Evolutionary conservation across 2,329 filamentous ascomycete genomes (phyloP).

Genomic region (Venturia effusa): DNA sequence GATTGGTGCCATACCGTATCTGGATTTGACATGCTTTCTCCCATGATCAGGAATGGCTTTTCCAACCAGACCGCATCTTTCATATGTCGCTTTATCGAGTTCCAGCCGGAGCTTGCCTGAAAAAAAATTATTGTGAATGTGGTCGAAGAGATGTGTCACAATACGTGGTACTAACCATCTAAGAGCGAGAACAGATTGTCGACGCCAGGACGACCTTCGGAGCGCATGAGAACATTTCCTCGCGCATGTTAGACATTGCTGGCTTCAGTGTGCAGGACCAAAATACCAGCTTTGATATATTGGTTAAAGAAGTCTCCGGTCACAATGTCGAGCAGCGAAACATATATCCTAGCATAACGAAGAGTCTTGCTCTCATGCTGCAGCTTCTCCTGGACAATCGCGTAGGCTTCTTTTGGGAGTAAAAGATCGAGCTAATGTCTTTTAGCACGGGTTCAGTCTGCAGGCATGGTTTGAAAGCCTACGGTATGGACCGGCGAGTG

Average conservation of each 20-base stretch:
- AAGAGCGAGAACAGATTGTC: slow-evolving; percentile 63
- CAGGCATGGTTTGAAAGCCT: slow-evolving; percentile 13
- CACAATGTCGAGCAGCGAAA: slow-evolving; percentile 63
- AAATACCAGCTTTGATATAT: slow-evolving; percentile 67
- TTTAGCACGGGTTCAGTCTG: not conserved
- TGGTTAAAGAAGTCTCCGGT: slow-evolving; percentile 68
- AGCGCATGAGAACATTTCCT: slow-evolving; percentile 78
- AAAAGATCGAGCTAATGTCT: slow-evolving; percentile 52
- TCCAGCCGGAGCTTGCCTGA: slow-evolving; percentile 63
- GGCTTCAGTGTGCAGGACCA: not conserved
- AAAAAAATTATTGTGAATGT: not conserved
- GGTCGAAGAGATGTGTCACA: not conserved
- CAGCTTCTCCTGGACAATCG: slow-evolving; percentile 44
- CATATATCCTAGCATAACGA: slow-evolving; percentile 57
- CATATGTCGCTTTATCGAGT: slow-evolving; percentile 71
- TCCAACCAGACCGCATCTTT: slow-evolving; percentile 70
- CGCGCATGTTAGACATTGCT: not conserved
- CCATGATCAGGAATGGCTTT: slow-evolving; percentile 49
- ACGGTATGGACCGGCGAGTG: slow-evolving; percentile 62
- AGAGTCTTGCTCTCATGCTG: slow-evolving; percentile 27
- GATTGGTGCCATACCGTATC: slow-evolving; percentile 52
- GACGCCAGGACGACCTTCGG: slow-evolving; percentile 58
- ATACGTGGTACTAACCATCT: slow-evolving; percentile 43
- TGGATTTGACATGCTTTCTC: slow-evolving; percentile 53
- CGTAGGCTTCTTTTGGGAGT: slow-evolving; percentile 54